Evolutionary conservation across 1,284 basidiomycete species (phyloP).

Genomic region (Leccinum subrobustum): DNA sequence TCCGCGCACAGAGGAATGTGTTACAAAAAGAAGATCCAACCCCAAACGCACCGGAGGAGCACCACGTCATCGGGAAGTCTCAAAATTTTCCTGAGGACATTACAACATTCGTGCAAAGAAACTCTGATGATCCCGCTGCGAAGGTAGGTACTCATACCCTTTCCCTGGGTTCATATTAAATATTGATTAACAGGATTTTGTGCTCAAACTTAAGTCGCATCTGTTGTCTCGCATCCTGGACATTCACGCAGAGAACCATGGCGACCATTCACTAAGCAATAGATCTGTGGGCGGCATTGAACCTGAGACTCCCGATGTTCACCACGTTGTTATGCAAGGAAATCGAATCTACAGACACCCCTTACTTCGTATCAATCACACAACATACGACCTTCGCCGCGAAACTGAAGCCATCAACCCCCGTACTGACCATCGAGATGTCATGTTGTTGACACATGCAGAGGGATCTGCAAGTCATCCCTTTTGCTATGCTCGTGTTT

Average conservation of each 20-base stretch:
- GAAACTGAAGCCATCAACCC: not conserved
- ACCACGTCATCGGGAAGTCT: conserved; percentile 18
- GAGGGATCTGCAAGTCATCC: not conserved
- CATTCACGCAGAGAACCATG: not conserved
- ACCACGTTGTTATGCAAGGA: not conserved
- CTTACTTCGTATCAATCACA: not conserved
- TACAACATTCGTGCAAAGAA: conserved; percentile 7
- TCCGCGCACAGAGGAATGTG: not conserved
- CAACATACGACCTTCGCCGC: not conserved
- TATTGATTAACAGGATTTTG: not conserved
- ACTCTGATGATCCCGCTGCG: not conserved
- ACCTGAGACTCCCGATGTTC: not conserved
- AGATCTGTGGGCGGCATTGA: not conserved
- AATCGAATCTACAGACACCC: not conserved
- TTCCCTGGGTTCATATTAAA: not conserved
- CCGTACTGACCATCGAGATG: not conserved
- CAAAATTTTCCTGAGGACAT: conserved; percentile 17
- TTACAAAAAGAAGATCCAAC: not conserved
- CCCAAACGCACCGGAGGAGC: not conserved
- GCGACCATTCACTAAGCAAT: not conserved
- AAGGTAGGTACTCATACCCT: not conserved
- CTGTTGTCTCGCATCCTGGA: not conserved
- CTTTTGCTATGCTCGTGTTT: not conserved
- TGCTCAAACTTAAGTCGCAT: not conserved
- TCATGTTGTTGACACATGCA: not conserved